Base-by-base conservation (phyloP, 108 stramenopile species). In the Parietichytrium sp. region DNA sequence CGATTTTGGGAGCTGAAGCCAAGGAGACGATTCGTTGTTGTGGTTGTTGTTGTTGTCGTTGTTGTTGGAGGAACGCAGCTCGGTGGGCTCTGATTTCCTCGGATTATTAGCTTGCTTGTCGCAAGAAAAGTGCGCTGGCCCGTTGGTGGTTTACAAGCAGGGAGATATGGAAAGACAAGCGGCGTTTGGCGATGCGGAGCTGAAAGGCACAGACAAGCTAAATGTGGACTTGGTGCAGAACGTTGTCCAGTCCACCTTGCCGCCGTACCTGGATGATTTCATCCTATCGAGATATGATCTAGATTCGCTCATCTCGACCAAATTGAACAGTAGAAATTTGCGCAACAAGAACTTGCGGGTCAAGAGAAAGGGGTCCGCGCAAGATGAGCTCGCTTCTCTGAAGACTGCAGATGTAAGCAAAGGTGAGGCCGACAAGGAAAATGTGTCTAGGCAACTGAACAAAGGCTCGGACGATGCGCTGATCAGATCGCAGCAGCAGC, bases 191-290 rank as follows among this genome's bases (percentile, higher is more conserved):
- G n/a, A n/a, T n/a, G n/a, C n/a, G n/a, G n/a, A n/a, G n/a, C n/a
- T n/a, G n/a, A n/a, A n/a, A n/a, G n/a, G n/a, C n/a, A n/a, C n/a
- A n/a, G n/a, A n/a, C n/a, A n/a, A n/a, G n/a, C n/a, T n/a, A n/a
- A n/a, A n/a, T n/a, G n/a, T 72, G 25, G 61, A 72, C 8, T 10
- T 72, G 4, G 33, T 72, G 61, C 61, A 42, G 6, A 20, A 12
- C 42, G 38, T 72, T 10, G 38, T 72, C 10, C 38, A 72, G 3
- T 33, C 38, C 8, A 45, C 61, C 2, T 42, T 72, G 29, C 61
- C 42, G 61, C 61, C 61, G 1, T 72, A 72, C 33, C 61, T 72
- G 10, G 61, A 72, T 20, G 61, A 72, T 42, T n/a, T n/a, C n/a
- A n/a, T n/a, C n/a, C n/a, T n/a, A n/a, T n/a, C n/a, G n/a, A n/a